A percentile compares a stretch with the other conserved stretches of the same genome.
Conservation (phyloP, 768 basidiomycete genomes). For the Galerina sulciceps region DNA sequence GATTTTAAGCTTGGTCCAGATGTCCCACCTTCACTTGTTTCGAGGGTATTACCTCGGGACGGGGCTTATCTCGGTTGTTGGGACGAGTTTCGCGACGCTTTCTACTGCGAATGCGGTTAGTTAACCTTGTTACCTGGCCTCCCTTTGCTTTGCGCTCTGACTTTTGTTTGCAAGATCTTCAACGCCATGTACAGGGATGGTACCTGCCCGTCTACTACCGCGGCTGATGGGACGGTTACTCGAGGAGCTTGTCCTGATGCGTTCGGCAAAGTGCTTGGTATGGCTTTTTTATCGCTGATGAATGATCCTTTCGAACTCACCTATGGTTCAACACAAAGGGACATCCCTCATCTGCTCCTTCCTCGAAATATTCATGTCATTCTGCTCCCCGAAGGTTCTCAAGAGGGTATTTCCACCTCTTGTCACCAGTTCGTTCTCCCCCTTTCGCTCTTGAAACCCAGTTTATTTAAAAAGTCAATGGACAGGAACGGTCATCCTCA, state of each 20-base stretch:
- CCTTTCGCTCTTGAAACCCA: background rate
- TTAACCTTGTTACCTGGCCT: slow-evolving; percentile 1
- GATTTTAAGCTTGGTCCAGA: slow-evolving; percentile 77
- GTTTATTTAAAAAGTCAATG: background rate
- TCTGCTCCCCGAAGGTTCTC: slow-evolving; percentile 66
- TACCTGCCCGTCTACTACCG: slow-evolving; percentile 66
- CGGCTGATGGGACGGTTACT: slow-evolving; percentile 61
- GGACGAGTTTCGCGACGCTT: slow-evolving; percentile 80
- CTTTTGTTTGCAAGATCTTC: slow-evolving; percentile 55
- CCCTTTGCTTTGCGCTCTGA: background rate
- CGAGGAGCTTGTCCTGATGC: slow-evolving; percentile 76
- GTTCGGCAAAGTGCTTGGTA: slow-evolving; percentile 78
- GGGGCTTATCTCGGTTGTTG: slow-evolving; percentile 82
- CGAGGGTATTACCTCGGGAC: slow-evolving; percentile 73
- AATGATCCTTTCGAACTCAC: background rate
- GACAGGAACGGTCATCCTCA: slow-evolving; percentile 73
- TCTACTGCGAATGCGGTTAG: slow-evolving; percentile 72
- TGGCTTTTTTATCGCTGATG: slow-evolving; percentile 5
- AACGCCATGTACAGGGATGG: slow-evolving; percentile 78
- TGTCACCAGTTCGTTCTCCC: slow-evolving; percentile 60
- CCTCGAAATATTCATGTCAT: slow-evolving; percentile 79
- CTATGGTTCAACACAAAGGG: slow-evolving; percentile 38
- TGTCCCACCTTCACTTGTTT: slow-evolving; percentile 69
- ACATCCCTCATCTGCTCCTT: slow-evolving; percentile 80
- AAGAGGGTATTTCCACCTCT: slow-evolving; percentile 79